Percentiles rank a stretch among this genome's conserved stretches.
phyloP scores from a whole-genome alignment of 768 basidiomycete species.

The Pholiota molesta region DNA sequence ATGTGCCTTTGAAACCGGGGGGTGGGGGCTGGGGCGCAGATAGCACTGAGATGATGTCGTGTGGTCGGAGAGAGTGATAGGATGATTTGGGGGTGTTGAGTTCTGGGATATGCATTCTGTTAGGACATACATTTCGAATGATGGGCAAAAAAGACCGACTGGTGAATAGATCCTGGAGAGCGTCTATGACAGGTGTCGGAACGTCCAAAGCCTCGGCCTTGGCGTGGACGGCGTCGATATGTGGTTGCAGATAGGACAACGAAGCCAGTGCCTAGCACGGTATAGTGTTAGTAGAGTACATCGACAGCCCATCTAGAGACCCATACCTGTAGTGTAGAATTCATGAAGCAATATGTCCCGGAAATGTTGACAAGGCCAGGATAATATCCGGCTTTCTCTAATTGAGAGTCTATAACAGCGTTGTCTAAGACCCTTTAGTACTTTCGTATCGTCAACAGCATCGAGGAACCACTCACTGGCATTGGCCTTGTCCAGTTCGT shows the following conservation, averaged over 20 bases:
- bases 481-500: slow-evolving; percentile 34
- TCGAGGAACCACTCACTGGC: slow-evolving; percentile 8
- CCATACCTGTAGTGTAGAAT: slow-evolving; percentile 86
- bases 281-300: not conserved
- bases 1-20: slow-evolving; percentile 41
- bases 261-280: slow-evolving; percentile 81
- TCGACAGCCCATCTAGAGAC: slow-evolving; percentile 17
- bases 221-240: slow-evolving; percentile 74
- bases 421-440: not conserved
- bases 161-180: slow-evolving; percentile 69
- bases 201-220: slow-evolving; percentile 82
- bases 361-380: slow-evolving; percentile 95
- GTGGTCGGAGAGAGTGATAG: slow-evolving; percentile 69
- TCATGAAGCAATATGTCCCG: slow-evolving; percentile 97
- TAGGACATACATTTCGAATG: not conserved
- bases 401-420: slow-evolving; percentile 15
- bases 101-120: slow-evolving; percentile 37
- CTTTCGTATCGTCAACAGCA: too few species aligned
- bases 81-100: slow-evolving; percentile 64
- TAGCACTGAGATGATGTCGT: slow-evolving; percentile 72
- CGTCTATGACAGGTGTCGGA: slow-evolving; percentile 85
- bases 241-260: slow-evolving; percentile 76
- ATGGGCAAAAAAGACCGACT: slow-evolving; percentile 44
- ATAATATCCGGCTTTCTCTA: slow-evolving; percentile 57
- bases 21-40: slow-evolving; percentile 44